These are phyloP conservation scores for Proliferodiscus dingleyae DNA, from an alignment of 2,329 filamentous ascomycete species.

Conservation along the genomic window DNA sequence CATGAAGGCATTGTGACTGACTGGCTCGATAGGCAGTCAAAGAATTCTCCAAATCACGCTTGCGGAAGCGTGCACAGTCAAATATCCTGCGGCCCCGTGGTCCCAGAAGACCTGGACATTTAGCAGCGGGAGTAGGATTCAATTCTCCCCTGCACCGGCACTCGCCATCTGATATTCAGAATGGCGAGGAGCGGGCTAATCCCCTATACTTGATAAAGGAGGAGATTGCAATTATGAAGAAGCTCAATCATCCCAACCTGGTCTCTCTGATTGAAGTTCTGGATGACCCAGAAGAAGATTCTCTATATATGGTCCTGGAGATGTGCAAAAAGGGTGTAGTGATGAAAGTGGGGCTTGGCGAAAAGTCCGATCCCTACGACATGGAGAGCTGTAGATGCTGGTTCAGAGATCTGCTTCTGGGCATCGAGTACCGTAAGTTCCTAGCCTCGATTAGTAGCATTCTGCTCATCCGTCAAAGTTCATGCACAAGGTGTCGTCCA, in stretches of 20 bases:
- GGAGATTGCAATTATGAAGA: constrained; percentile 99
- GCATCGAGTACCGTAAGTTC: constrained; percentile 80
- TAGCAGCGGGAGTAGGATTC: constrained; percentile 41
- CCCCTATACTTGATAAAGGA: constrained; percentile 85
- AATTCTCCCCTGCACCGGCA: constrained; percentile 43
- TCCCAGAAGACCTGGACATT: constrained; percentile 44
- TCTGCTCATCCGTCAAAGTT: constrained; percentile 45
- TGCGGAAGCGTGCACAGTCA: constrained; percentile 86
- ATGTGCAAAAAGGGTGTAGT: constrained; percentile 98
- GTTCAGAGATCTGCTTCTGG: constrained; percentile 92
- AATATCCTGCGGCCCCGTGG: constrained; percentile 68
- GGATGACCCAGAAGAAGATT: constrained; percentile 93
- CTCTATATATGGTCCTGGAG: constrained; percentile 96
- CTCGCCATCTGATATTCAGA: constrained; percentile 46
- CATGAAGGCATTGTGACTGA: constrained; percentile 1
- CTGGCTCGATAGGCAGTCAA: constrained; percentile 70
- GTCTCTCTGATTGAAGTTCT: constrained; percentile 90
- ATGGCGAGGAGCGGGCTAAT: constrained; percentile 58
- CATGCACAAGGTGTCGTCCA: constrained; percentile 94
- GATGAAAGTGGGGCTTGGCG: constrained; percentile 90
- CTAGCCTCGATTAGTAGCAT: neutral
- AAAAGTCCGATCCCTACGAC: constrained; percentile 75
- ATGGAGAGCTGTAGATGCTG: constrained; percentile 80
- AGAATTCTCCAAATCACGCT: constrained; percentile 89
- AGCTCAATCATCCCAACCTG: constrained; percentile 90